Evolutionary conservation across 768 basidiomycete species (phyloP), one percentile per base, ranked within the genome.

Genomic region (Boletus reticuloceps): DNA sequence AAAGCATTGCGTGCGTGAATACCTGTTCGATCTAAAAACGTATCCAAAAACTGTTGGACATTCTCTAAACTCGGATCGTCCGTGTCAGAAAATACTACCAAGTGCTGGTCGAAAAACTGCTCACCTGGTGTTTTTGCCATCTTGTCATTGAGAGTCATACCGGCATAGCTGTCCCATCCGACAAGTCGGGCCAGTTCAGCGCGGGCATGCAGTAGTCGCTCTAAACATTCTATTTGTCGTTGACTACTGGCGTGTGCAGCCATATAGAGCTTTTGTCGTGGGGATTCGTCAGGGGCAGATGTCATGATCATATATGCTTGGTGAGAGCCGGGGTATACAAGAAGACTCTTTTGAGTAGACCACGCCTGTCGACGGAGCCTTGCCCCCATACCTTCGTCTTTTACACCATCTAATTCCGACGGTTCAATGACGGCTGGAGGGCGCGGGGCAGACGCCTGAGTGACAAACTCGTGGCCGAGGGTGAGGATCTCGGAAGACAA

Each of bases 251-350:
- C 81, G 66, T 96, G 88, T 6, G 86, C 77, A 10, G 92, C 93
- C 56, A 91, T 81, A 64, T 94, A 96, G 25, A 98, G 77, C 51
- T 86, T 83, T 63, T 84, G 76, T 55, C 97, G 80, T 8, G 94
- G 86, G 44, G 88, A 88, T 66, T 93, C 93, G 37, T 83, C 79
- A 6, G 94, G 89, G 4, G 92, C 91, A 49, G 91, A 89, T 20
- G 89, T 86, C 81, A 91, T 88, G 45, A 98, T 90, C 85, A 95
- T 91, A 64, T 93, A 87, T 6, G 94, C 95, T 70, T 97, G 94
- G 64, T 89, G 76, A 41, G 89, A 92, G 19, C 88, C 86, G 19
- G 94, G 93, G 65, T 91, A 89, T 43, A 98, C 83, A 53, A 85
- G 81, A 45, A 91, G 78, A 65, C 86, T 83, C 58, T 84, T 86